Conservation (phyloP, 345 rosid species). For the Gynandropsis gynandra region DNA sequence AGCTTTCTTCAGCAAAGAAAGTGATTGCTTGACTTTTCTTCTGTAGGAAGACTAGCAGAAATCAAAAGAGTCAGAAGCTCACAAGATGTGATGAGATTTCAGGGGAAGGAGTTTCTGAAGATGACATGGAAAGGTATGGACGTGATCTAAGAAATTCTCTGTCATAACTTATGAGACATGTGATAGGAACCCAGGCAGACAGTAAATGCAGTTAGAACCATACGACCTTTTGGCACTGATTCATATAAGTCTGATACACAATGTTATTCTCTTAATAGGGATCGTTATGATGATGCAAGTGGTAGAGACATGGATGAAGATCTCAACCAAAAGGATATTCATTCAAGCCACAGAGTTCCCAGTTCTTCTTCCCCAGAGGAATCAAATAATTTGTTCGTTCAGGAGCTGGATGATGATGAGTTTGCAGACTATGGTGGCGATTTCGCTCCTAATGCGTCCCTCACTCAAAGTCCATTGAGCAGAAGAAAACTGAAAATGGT, state of each 20-base stretch:
- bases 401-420: conserved; percentile 33
- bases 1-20: conserved; percentile 12
- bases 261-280: conserved; percentile 21
- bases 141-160: conserved; percentile 7
- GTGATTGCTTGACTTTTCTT: conserved; percentile 3
- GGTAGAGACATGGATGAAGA: conserved; percentile 18
- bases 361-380: conserved; percentile 21
- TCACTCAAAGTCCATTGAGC: conserved; percentile 26
- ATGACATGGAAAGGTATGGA: conserved; percentile 29
- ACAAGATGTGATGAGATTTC: conserved; percentile 18
- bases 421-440: conserved; percentile 43
- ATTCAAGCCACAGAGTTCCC: conserved; percentile 16
- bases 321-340: conserved; percentile 20
- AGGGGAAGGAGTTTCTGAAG: conserved; percentile 19
- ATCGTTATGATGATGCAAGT: too few relatives aligned
- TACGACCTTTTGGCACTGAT: too few relatives aligned
- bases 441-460: conserved; percentile 10
- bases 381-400: conserved; percentile 17
- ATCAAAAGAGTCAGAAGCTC: conserved; percentile 20
- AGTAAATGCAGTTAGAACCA: too few relatives aligned
- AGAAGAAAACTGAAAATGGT: conserved; percentile 61
- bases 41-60: conserved; percentile 20
- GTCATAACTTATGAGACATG: too few relatives aligned
- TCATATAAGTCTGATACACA: too few relatives aligned
- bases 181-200: too few relatives aligned